phyloP scores from a whole-genome alignment of 2,329 filamentous ascomycete genomes.

The Paramyrothecium sp. region DNA sequence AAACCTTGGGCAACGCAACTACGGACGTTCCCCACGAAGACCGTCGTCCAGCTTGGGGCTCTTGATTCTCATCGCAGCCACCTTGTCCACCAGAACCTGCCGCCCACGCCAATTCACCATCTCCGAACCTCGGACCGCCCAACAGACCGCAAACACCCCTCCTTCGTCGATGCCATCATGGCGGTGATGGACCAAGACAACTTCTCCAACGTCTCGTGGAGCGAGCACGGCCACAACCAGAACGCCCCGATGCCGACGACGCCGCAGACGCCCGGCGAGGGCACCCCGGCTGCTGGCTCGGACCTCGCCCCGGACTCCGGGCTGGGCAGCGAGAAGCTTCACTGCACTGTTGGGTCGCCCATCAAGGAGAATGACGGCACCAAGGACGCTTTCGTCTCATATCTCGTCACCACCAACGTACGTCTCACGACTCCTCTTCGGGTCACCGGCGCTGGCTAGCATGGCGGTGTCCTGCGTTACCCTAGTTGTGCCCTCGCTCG shows the following conservation, averaged over 20 bases:
- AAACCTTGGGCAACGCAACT: background rate
- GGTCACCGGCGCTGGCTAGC: no score
- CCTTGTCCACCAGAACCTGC: background rate
- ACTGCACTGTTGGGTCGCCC: constrained; percentile 79
- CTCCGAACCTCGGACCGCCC: background rate
- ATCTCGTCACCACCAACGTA: constrained; percentile 88
- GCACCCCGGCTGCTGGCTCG: constrained; percentile 11
- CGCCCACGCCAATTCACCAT: background rate
- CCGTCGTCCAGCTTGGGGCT: no score
- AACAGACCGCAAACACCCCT: background rate
- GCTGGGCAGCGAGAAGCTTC: constrained; percentile 71
- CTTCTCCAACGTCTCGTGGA: constrained; percentile 83
- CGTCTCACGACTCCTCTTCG: constrained; percentile 8
- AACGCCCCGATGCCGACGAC: constrained; percentile 11
- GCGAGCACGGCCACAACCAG: constrained; percentile 51
- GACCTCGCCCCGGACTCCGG: constrained; percentile 37
- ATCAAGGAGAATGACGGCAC: constrained; percentile 96
- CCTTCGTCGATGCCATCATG: constrained; percentile 13
- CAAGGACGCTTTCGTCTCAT: constrained; percentile 95
- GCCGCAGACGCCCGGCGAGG: background rate
- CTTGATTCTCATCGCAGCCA: background rate
- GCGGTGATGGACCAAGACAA: constrained; percentile 60
- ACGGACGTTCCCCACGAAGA: background rate
- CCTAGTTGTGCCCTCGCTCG: background rate
- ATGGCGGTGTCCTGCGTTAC: background rate